Conservation (phyloP, 2,329 filamentous ascomycete species). For the Aspergillus fijiensis region DNA sequence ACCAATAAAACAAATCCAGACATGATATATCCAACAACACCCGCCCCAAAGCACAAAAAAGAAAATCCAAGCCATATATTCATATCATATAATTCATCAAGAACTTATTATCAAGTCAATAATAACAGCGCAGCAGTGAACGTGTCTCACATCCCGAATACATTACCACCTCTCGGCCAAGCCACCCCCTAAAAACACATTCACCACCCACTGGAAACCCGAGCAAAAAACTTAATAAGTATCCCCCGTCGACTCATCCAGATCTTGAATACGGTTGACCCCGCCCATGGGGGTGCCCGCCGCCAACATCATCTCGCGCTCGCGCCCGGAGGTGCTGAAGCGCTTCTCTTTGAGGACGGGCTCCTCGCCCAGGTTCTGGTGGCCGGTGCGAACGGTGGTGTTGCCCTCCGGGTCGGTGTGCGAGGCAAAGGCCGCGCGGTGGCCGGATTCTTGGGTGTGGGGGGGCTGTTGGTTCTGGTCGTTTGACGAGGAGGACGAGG, state of each 20-base stretch:
- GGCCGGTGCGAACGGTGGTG: constrained; percentile 1
- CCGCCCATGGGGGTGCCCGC: neutral
- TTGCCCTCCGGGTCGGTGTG: constrained; percentile 1
- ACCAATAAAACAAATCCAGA: no score
- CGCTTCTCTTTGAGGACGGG: constrained; percentile 4
- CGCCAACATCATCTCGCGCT: constrained; percentile 1
- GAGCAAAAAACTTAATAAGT: neutral
- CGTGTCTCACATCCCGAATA: no score
- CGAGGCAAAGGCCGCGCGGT: neutral
- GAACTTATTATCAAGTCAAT: no score
- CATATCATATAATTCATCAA: no score
- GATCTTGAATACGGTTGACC: neutral
- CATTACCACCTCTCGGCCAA: neutral
- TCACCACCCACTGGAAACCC: no score
- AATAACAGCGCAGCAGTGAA: no score
- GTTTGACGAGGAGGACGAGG: neutral
- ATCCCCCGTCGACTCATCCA: neutral
- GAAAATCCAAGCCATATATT: no score
- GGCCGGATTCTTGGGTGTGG: neutral
- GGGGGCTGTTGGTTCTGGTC: neutral
- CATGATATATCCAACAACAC: no score
- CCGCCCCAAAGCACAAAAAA: no score
- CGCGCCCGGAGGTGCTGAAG: neutral
- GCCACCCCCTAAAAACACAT: no score
- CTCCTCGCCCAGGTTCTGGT: constrained; percentile 5